Evolutionary conservation across 2,329 filamentous ascomycete species (phyloP).

Genomic region (Cyanodermella asteris): DNA sequence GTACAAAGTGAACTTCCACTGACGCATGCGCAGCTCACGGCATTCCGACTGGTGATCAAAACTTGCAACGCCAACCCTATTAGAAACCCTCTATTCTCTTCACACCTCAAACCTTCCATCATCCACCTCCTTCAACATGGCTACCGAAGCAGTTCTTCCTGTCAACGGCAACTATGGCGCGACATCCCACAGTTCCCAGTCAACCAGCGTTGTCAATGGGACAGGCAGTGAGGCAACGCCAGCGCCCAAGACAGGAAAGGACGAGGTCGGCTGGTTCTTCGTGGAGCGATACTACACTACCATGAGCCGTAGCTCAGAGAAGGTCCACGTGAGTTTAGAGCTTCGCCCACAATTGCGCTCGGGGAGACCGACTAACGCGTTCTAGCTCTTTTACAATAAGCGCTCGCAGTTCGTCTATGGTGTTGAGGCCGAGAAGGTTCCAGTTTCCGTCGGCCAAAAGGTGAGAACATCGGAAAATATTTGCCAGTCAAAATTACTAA

Average conservation of each 20-base stretch:
- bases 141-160: constrained; percentile 18
- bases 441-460: constrained; percentile 69
- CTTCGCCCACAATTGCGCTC: constrained; percentile 1
- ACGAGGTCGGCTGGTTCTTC: constrained; percentile 98
- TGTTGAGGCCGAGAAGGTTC: constrained; percentile 68
- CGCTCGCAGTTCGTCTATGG: constrained; percentile 88
- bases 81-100: too few species aligned
- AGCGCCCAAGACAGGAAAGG: constrained; percentile 47
- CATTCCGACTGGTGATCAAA: too few species aligned
- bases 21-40: too few species aligned
- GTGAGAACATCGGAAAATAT: constrained; percentile 29
- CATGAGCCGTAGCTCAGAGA: constrained; percentile 79
- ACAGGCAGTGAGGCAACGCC: constrained; percentile 3
- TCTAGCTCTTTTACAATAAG: constrained; percentile 77
- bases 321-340: constrained; percentile 43
- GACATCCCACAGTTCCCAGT: constrained; percentile 6
- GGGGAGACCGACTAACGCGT: constrained; percentile 12
- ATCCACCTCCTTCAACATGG: constrained; percentile 12
- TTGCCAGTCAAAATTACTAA: constrained; percentile 3
- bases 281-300: constrained; percentile 99
- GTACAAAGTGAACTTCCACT: too few species aligned
- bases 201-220: constrained; percentile 3
- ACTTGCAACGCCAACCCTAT: too few species aligned
- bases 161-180: constrained; percentile 26
- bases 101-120: neutral